Evolutionary conservation across 805 yeast species (phyloP).

Genomic region (Lachancea waltii): DNA sequence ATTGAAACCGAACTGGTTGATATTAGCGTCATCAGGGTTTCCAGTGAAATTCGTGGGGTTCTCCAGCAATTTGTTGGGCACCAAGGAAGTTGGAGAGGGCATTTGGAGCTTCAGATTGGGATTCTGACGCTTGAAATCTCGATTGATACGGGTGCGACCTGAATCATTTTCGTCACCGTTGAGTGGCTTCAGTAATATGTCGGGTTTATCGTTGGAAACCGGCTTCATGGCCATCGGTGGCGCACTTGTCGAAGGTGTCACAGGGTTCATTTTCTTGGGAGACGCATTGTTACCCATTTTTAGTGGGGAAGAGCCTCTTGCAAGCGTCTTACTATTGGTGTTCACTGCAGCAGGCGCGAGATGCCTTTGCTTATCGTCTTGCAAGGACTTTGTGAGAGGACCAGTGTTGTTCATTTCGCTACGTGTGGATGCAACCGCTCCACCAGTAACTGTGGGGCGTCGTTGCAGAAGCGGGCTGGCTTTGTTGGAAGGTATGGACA

Average conservation of each 20-base stretch:
- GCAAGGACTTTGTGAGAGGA: slow-evolving; percentile 13
- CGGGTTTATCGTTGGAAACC: slow-evolving; percentile 19
- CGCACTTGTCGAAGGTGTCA: slow-evolving; percentile 2
- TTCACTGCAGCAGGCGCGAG: slow-evolving; percentile 3
- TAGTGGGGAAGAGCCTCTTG: slow-evolving; percentile 5
- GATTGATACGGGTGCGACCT: slow-evolving; percentile 25
- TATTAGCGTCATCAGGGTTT: slow-evolving; percentile 28
- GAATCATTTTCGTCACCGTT: slow-evolving; percentile 16
- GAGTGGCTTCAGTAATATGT: slow-evolving; percentile 30
- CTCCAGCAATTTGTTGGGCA: slow-evolving; percentile 24
- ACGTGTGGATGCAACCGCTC: slow-evolving; percentile 18
- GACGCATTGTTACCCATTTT: slow-evolving; percentile 2
- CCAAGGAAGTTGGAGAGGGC: slow-evolving; percentile 60
- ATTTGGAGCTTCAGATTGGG: slow-evolving; percentile 62
- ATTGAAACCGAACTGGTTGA: slow-evolving; percentile 65
- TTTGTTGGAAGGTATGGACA: slow-evolving; percentile 22
- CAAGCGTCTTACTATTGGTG: background rate
- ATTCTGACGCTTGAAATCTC: slow-evolving; percentile 38
- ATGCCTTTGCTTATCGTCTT: slow-evolving; percentile 14
- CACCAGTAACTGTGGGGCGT: slow-evolving; percentile 29
- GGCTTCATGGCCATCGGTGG: slow-evolving; percentile 39
- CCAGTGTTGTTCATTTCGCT: slow-evolving; percentile 8
- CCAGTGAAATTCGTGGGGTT: background rate
- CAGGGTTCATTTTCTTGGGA: slow-evolving; percentile 2
- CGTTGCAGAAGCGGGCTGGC: slow-evolving; percentile 23